A percentile compares a stretch with the other conserved stretches of the same genome.
These are phyloP conservation scores for Pseudotsuga menziesii DNA, from an alignment of 75 land plant genomes.

Conservation along the genomic window DNA sequence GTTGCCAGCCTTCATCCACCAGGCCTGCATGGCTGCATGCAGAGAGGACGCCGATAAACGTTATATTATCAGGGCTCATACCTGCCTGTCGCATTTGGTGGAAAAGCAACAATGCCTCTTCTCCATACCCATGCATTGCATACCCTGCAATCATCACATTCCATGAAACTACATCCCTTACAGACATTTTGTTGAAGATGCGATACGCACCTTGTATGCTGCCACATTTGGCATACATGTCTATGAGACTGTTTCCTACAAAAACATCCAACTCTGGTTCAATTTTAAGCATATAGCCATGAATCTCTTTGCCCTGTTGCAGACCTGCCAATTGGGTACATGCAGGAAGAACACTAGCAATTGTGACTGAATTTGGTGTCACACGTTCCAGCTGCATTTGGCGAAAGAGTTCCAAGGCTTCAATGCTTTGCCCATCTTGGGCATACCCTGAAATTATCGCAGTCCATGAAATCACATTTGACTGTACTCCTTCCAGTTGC, in stretches of 20 bases:
- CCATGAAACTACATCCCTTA: slow-evolving; percentile 43
- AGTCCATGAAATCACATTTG: slow-evolving; percentile 11
- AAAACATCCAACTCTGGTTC: slow-evolving; percentile 19
- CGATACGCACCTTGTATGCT: slow-evolving; percentile 39
- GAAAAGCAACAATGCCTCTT: slow-evolving; percentile 50
- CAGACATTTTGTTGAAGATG: slow-evolving; percentile 27
- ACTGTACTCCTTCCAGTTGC: not conserved
- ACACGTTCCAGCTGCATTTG: not conserved
- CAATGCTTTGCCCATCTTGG: not conserved
- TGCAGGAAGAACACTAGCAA: slow-evolving; percentile 11
- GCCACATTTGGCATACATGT: slow-evolving; percentile 72
- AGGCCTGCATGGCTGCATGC: slow-evolving; percentile 49
- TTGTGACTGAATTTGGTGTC: slow-evolving; percentile 8
- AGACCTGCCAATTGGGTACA: slow-evolving; percentile 13
- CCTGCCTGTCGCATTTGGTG: slow-evolving; percentile 35
- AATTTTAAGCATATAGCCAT: slow-evolving; percentile 38
- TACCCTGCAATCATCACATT: slow-evolving; percentile 66
- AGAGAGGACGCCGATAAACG: slow-evolving; percentile 47
- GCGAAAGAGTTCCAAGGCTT: slow-evolving; percentile 3
- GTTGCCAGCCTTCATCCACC: slow-evolving; percentile 13
- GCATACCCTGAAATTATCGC: slow-evolving; percentile 8
- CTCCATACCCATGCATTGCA: slow-evolving; percentile 53
- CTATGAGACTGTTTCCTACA: slow-evolving; percentile 45
- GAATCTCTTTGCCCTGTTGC: slow-evolving; percentile 61
- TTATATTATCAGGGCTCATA: slow-evolving; percentile 40